These are phyloP conservation scores for Neopestalotiopsis rosae DNA, from an alignment of 2,329 filamentous ascomycete species.

Conservation along the genomic window DNA sequence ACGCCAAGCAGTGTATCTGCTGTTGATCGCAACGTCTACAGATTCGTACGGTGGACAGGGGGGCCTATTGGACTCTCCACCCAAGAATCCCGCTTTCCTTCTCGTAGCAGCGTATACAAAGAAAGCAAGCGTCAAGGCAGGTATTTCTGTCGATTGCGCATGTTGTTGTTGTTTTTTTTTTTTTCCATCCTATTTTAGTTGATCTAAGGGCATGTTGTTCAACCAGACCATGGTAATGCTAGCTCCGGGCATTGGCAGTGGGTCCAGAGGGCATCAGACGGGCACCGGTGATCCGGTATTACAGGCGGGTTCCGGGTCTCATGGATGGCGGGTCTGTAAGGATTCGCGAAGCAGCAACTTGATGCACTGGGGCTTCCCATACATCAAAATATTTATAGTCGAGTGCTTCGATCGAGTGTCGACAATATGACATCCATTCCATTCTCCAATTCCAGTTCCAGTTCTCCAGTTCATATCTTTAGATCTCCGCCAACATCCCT, in stretches of 20 bases:
- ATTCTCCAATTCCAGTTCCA: too few species aligned
- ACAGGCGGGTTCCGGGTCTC: not conserved
- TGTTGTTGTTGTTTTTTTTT: too few species aligned
- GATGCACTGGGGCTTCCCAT: not conserved
- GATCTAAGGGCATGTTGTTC: not conserved
- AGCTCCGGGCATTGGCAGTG: not conserved
- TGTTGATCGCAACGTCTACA: too few species aligned
- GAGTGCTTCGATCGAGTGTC: not conserved
- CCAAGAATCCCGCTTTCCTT: too few species aligned
- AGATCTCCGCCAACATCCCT: not conserved
- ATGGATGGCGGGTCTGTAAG: not conserved
- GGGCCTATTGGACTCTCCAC: too few species aligned
- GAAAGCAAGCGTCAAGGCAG: too few species aligned
- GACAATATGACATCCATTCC: too few species aligned
- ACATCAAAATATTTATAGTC: not conserved
- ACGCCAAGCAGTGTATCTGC: too few species aligned
- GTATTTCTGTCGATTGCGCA: too few species aligned
- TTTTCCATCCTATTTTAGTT: not conserved
- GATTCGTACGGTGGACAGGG: too few species aligned
- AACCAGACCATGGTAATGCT: not conserved
- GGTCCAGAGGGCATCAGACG: not conserved
- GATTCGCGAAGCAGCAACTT: not conserved
- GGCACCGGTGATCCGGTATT: not conserved
- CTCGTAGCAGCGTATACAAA: too few species aligned
- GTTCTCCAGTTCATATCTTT: not conserved